Evolutionary conservation across 108 stramenopile genomes (phyloP).

Genomic region (Cafeteria roenbergensis): DNA sequence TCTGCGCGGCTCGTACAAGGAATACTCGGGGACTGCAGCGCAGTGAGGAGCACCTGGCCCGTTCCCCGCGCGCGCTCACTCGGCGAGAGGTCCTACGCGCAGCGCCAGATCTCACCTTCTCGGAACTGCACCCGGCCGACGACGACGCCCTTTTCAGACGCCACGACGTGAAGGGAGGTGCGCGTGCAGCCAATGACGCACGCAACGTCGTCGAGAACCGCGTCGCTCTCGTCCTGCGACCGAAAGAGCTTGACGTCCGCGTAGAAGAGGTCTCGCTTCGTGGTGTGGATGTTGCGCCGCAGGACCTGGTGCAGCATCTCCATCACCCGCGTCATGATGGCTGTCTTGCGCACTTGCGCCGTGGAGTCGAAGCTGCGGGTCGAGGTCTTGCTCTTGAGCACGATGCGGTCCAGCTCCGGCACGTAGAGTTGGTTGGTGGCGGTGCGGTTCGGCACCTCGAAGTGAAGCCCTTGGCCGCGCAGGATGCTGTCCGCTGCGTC

Average conservation of each 20-base stretch:
- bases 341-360: conserved; percentile 68
- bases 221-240: conserved; percentile 77
- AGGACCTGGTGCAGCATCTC: conserved; percentile 81
- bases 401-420: conserved; percentile 64
- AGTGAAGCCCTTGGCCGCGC: conserved; percentile 48
- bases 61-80: too few relatives aligned
- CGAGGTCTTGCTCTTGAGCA: conserved; percentile 14
- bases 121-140: conserved; percentile 60
- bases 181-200: conserved; percentile 90
- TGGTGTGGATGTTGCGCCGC: conserved; percentile 80
- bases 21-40: too few relatives aligned
- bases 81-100: background rate
- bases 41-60: too few relatives aligned
- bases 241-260: conserved; percentile 94
- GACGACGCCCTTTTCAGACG: conserved; percentile 87
- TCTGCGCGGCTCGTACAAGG: conserved; percentile 54
- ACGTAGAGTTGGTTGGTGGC: conserved; percentile 75
- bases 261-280: conserved; percentile 95
- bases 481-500: conserved; percentile 29
- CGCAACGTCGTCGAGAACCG: conserved; percentile 83
- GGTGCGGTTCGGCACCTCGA: conserved; percentile 65
- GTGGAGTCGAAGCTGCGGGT: conserved; percentile 55
- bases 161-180: conserved; percentile 83
- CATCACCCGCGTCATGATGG: conserved; percentile 79
- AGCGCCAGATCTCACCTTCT: conserved; percentile 2